Conservation (phyloP, 2,329 filamentous ascomycete genomes). For the Venturia asperata region DNA sequence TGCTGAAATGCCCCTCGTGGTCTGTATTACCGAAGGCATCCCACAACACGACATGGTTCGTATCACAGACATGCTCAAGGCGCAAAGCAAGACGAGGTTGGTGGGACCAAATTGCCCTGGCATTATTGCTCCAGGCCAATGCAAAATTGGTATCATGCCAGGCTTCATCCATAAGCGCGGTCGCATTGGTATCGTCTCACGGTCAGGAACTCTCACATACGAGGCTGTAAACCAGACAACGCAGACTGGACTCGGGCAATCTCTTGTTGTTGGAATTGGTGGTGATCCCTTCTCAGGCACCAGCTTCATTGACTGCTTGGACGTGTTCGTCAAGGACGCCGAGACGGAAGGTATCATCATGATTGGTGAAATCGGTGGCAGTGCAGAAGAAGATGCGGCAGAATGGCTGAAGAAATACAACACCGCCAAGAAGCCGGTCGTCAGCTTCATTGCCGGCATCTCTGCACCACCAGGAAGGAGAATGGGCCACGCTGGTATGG, state of each 20-base stretch:
- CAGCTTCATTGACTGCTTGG: slow-evolving; percentile 99
- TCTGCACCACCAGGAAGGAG: slow-evolving; percentile 90
- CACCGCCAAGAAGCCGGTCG: slow-evolving; percentile 88
- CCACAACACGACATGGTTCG: slow-evolving; percentile 99
- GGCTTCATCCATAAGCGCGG: slow-evolving; percentile 99
- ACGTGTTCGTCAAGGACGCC: slow-evolving; percentile 90
- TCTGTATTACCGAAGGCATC: slow-evolving; percentile 97
- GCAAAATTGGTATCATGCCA: slow-evolving; percentile 99
- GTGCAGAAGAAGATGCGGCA: slow-evolving; percentile 94
- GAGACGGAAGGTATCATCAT: slow-evolving; percentile 99
- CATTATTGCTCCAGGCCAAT: slow-evolving; percentile 92
- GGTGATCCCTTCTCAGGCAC: slow-evolving; percentile 98
- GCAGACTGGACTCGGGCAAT: slow-evolving; percentile 92
- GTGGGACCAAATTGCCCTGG: slow-evolving; percentile 98
- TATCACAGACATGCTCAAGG: slow-evolving; percentile 96
- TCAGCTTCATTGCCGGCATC: slow-evolving; percentile 98
- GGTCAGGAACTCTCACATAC: slow-evolving; percentile 96
- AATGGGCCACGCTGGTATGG: slow-evolving; percentile 89
- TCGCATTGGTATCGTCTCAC: slow-evolving; percentile 95
- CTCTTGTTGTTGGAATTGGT: slow-evolving; percentile 94
- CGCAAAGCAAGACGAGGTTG: slow-evolving; percentile 91
- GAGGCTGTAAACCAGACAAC: slow-evolving; percentile 99
- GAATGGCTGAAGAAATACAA: slow-evolving; percentile 93
- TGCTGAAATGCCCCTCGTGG: slow-evolving; percentile 88
- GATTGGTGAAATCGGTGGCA: slow-evolving; percentile 98